Conservation (phyloP, 495 filamentous ascomycete genomes). For the Hypoxylon crocopeplum region DNA sequence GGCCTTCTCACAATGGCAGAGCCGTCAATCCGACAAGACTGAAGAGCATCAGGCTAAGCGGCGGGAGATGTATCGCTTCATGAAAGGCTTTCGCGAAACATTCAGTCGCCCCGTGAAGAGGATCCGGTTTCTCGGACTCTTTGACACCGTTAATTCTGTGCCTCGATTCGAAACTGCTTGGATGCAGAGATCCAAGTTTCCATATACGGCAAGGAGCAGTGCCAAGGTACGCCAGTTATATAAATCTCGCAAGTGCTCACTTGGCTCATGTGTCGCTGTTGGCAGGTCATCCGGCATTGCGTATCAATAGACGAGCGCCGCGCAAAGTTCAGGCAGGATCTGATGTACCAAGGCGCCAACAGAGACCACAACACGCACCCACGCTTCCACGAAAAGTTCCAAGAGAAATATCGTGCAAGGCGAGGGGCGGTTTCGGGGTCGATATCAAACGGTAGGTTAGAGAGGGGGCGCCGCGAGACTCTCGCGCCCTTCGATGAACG, state of each 20-base stretch:
- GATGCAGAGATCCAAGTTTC: slow-evolving; percentile 83
- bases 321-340: slow-evolving; percentile 72
- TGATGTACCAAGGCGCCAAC: slow-evolving; percentile 66
- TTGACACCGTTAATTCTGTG: slow-evolving; percentile 83
- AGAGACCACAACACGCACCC: slow-evolving; percentile 49
- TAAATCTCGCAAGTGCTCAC: slow-evolving; percentile 60
- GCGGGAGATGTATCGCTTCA: slow-evolving; percentile 70
- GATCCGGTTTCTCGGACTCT: slow-evolving; percentile 73
- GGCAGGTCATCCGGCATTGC: slow-evolving; percentile 67
- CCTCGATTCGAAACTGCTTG: slow-evolving; percentile 83
- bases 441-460: background rate
- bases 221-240: slow-evolving; percentile 62
- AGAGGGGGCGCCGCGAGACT: slow-evolving; percentile 34
- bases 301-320: slow-evolving; percentile 81
- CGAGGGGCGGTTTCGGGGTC: background rate
- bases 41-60: slow-evolving; percentile 62
- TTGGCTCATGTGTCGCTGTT: slow-evolving; percentile 53
- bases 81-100: slow-evolving; percentile 85
- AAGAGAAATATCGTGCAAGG: slow-evolving; percentile 47
- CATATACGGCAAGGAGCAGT: slow-evolving; percentile 80
- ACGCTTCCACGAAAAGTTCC: slow-evolving; percentile 46
- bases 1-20: slow-evolving; percentile 85
- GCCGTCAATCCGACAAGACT: slow-evolving; percentile 63
- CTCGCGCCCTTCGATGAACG: slow-evolving; percentile 30
- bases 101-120: slow-evolving; percentile 79